Conservation (phyloP, 257 asterid species). For the Fraxinus pennsylvanica region DNA sequence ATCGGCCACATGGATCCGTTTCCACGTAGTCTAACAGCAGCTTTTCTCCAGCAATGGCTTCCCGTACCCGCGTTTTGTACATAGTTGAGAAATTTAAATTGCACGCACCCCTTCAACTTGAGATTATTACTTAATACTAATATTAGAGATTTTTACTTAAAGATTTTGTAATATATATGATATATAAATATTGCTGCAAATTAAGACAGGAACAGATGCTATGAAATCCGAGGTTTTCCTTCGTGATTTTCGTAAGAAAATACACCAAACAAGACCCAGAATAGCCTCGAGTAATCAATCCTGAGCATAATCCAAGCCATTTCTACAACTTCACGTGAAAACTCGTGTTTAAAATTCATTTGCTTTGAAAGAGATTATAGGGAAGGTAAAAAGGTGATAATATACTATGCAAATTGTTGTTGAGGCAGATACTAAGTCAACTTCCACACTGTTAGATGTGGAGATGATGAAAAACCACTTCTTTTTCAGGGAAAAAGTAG, state of each 20-base stretch:
- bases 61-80: conserved; percentile 36
- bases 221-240: conserved; percentile 77
- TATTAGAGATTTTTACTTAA: neutral
- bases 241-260: conserved; percentile 79
- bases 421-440: neutral
- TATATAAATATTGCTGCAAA: neutral
- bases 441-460: conserved; percentile 23
- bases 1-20: conserved; percentile 75
- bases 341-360: conserved; percentile 51
- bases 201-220: conserved; percentile 30
- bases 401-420: neutral
- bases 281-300: conserved; percentile 75
- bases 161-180: neutral
- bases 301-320: conserved; percentile 81
- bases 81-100: conserved; percentile 29
- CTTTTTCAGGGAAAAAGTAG: neutral
- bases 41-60: conserved; percentile 38
- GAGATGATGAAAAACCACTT: conserved; percentile 4
- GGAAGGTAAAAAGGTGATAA: neutral
- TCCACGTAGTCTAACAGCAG: conserved; percentile 50
- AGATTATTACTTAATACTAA: neutral
- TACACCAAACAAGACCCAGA: conserved; percentile 70
- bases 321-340: conserved; percentile 44
- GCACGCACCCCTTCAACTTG: conserved; percentile 5
- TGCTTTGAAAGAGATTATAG: neutral